These are phyloP conservation scores for Mycena venus DNA, from an alignment of 768 basidiomycete genomes.

Conservation along the genomic window DNA sequence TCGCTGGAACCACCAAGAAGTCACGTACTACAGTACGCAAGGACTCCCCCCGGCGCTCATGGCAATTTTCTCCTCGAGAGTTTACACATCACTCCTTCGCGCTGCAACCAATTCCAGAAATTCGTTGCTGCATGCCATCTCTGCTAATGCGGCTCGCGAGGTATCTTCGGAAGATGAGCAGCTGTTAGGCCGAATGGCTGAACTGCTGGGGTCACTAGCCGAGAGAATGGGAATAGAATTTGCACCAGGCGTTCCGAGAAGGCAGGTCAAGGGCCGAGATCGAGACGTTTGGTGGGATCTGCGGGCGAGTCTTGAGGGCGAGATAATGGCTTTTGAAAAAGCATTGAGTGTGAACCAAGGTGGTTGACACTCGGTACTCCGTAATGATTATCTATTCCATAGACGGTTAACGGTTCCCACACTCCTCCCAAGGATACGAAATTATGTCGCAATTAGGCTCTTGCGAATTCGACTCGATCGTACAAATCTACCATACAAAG, in stretches of 20 bases:
- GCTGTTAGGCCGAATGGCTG: background rate
- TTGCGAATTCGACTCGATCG: too few relatives aligned
- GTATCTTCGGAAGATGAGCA: background rate
- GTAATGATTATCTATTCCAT: too few relatives aligned
- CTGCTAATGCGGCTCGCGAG: too few relatives aligned
- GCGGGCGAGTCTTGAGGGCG: background rate
- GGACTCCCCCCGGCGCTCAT: background rate
- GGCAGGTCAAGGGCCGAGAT: background rate
- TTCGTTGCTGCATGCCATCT: too few relatives aligned
- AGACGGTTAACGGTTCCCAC: too few relatives aligned
- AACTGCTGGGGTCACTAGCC: background rate
- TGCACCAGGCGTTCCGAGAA: background rate
- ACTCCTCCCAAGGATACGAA: too few relatives aligned
- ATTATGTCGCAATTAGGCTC: too few relatives aligned
- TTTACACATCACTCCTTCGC: background rate
- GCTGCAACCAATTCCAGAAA: background rate
- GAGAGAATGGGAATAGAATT: background rate
- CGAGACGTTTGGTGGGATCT: background rate
- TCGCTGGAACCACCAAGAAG: background rate
- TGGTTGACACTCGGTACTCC: too few relatives aligned
- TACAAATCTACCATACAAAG: too few relatives aligned
- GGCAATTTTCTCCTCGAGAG: background rate
- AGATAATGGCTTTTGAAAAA: background rate
- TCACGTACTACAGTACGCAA: background rate
- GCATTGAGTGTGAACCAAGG: background rate